phyloP scores from a whole-genome alignment of 768 basidiomycete genomes.

The Suillus fuscotomentosus region DNA sequence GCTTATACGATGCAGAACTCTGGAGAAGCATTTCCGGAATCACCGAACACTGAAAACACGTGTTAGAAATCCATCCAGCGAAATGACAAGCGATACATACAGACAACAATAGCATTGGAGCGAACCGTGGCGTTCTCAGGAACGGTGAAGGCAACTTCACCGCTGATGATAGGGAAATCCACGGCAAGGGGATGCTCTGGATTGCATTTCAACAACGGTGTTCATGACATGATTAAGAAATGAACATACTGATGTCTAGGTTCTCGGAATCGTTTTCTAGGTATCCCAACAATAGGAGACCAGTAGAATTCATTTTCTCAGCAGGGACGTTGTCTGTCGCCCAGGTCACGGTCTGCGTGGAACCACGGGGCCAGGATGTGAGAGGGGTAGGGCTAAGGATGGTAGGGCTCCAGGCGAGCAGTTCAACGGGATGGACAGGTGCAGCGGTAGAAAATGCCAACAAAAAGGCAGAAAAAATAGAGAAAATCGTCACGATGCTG shows the following conservation, averaged over 20 bases:
- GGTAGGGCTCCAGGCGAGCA: conserved; percentile 39
- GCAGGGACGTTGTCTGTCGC: conserved; percentile 34
- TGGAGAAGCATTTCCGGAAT: conserved; percentile 63
- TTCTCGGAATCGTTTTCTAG: conserved; percentile 40
- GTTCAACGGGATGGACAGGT: conserved; percentile 25
- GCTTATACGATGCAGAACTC: conserved; percentile 49
- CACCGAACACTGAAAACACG: conserved; percentile 52
- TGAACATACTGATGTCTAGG: conserved; percentile 45
- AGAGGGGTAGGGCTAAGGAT: conserved; percentile 38
- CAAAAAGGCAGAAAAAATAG: conserved; percentile 32
- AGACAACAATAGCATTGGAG: conserved; percentile 56
- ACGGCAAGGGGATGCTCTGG: conserved; percentile 58
- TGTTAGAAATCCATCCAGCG: not conserved
- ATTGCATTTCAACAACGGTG: conserved; percentile 9
- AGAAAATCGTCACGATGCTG: conserved; percentile 9
- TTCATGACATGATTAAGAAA: not conserved
- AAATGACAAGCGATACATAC: conserved; percentile 40
- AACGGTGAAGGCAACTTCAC: conserved; percentile 49
- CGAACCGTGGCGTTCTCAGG: conserved; percentile 42
- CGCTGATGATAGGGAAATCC: conserved; percentile 50
- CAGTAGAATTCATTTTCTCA: conserved; percentile 32
- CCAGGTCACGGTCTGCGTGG: conserved; percentile 44
- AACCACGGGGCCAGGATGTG: conserved; percentile 37
- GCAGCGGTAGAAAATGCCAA: conserved; percentile 27
- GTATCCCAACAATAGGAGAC: conserved; percentile 48